Evolutionary conservation across 805 yeast species (phyloP), one percentile per base, ranked within the genome.

Genomic region (Saccharomycopsis malanga): DNA sequence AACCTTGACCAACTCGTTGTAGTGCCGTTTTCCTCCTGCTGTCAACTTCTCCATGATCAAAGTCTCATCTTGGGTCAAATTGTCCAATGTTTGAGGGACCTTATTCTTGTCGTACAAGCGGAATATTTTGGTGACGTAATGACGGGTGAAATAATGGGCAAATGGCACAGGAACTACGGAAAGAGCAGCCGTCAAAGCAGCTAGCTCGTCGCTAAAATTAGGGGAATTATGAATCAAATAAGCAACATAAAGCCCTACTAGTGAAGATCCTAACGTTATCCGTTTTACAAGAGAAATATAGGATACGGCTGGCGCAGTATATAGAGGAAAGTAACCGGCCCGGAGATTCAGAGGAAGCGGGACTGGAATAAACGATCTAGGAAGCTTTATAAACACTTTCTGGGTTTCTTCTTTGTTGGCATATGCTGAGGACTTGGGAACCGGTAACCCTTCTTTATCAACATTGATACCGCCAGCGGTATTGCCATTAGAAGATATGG

Each of bases 61-160:
- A 18, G 74, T 70, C 60, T 86, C 95, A 59, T 86, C 78, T 4
- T 63, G 57, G 14, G 73, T 65, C 55, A 87, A 67, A 57, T 73
- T 74, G 42, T 80, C 85, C 46, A 77, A 66, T 1, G 84, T 79
- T 58, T 85, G 89, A 0, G 81, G 77, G 57, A 41, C 62, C 17
- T 73, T 67, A 3, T 74, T 71, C 35, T 73, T 71, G 56, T 79
- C 79, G 59, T 85, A 86, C 20, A 86, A 67, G 39, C 95, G 65
- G 64, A 76, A 84, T 14, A 87, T 76, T 52, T 87, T 67, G 2
- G 85, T 69, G 25, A 87, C 95, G 54, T 82, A 83, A 45, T 85
- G 79, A 29, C 70, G 66, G 2, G 86, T 75, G 43, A 77, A 69
- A 57, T 70, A 78, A 17, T 69, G 69, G 2, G 76, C 64, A 2